Evolutionary conservation across 192 early-diverging fungal genomes (phyloP), one percentile per base, ranked within the genome.

Genomic region (Entrophospora sp.): DNA sequence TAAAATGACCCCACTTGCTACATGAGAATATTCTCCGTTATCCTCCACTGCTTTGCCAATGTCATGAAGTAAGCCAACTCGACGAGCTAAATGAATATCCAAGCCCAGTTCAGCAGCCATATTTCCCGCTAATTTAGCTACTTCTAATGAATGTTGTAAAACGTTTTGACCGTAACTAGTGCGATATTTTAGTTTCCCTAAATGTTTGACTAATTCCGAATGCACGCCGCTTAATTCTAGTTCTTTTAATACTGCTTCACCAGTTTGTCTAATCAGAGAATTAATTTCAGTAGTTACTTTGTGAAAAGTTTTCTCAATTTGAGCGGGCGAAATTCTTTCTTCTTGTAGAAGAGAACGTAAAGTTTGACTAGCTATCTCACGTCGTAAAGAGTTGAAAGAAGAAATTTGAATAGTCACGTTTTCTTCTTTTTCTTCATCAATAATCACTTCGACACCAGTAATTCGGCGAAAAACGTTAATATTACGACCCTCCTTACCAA

Each of bases 91-190:
- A 4, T 10, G 5, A 53, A 53, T 27, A 2, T 53, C 51, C 28
- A 53, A 53, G 28, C 14, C 27, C 28, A 53, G 28, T 18, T 53
- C 51, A 13, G 51, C 51, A n/a, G 51, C 51, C 22, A 53, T 53
- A 25, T 12, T 53, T 31, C 51, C 51, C 0, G 51, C 27, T 13
- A 53, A 53, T 4, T 53, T 53, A 27, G 51, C 51, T 28, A 53
- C 51, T 31, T 53, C 51, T 4, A 53, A 2, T n/a, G 5, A 53
- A 53, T 53, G 51, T 13, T 53, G 24, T 16, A 53, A 10, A 4
- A 53, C 51, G 28, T 53, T 53, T 53, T 53, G 51, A 4, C 51
- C 51, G 12, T 53, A 53, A 53, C 51, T 53, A 31, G 51, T 53
- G 28, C 51, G 51, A 53, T 31, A 53, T 53, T 53, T 53, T 31